Conservation (phyloP, 2,329 filamentous ascomycete species). For the Colletotrichum camelliae region DNA sequence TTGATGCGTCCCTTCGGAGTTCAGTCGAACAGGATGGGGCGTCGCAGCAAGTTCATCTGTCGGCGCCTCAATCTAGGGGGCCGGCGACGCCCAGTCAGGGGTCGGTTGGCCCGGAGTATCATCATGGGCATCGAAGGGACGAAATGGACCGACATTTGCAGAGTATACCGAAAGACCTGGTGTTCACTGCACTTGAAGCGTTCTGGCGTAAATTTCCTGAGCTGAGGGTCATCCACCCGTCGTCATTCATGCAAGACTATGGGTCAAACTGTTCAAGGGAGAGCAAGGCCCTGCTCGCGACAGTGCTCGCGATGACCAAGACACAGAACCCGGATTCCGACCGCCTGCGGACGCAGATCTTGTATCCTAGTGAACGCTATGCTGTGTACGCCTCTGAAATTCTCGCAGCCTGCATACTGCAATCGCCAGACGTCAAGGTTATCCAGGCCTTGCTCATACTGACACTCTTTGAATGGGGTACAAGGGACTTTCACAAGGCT, state of each 20-base stretch:
- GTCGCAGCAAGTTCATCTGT: not conserved
- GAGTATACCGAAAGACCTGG: slow-evolving; percentile 26
- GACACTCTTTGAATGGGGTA: slow-evolving; percentile 47
- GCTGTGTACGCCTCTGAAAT: slow-evolving; percentile 32
- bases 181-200: slow-evolving; percentile 36
- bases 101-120: not conserved
- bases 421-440: slow-evolving; percentile 35
- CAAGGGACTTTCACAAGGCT: slow-evolving; percentile 44
- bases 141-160: slow-evolving; percentile 27
- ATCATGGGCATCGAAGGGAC: not conserved
- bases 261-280: slow-evolving; percentile 25
- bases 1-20: not conserved
- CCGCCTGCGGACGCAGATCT: slow-evolving; percentile 30
- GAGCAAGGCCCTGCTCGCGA: slow-evolving; percentile 32
- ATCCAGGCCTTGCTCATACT: slow-evolving; percentile 45
- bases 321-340: slow-evolving; percentile 35
- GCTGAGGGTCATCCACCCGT: slow-evolving; percentile 36
- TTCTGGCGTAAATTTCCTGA: slow-evolving; percentile 41
- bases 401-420: slow-evolving; percentile 29
- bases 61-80: slow-evolving; percentile 8
- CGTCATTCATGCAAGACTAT: slow-evolving; percentile 32
- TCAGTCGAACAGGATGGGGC: not conserved
- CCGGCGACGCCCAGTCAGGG: slow-evolving; percentile 9
- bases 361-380: slow-evolving; percentile 37
- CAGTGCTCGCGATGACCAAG: slow-evolving; percentile 34